phyloP scores from a whole-genome alignment of 2,329 filamentous ascomycete species.

The Fusarium acutatum region DNA sequence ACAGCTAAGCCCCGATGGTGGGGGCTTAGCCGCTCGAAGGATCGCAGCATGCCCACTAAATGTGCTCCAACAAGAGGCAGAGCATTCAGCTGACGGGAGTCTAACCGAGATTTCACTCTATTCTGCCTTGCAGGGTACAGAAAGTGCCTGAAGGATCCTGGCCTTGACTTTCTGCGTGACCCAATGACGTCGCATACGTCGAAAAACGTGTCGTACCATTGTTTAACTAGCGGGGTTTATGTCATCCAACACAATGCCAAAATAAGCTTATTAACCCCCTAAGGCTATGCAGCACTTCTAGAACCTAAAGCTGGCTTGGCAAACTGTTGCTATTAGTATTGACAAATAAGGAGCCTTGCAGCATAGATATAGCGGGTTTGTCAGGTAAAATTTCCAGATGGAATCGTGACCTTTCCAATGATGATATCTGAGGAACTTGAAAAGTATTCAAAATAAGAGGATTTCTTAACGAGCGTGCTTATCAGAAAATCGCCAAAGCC shows the following conservation, averaged over 20 bases:
- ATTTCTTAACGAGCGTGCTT: no score
- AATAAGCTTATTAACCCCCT: neutral
- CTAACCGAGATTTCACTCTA: neutral
- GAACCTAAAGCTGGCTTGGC: neutral
- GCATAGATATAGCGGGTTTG: neutral
- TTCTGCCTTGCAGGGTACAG: neutral
- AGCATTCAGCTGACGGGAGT: neutral
- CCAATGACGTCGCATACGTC: neutral
- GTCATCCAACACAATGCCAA: accelerated
- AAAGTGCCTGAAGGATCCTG: neutral
- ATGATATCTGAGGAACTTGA: no score
- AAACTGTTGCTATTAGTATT: neutral
- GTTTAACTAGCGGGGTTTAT: neutral
- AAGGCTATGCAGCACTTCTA: neutral
- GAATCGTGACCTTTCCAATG: no score
- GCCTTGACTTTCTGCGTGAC: neutral
- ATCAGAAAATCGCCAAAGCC: neutral
- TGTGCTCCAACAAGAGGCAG: neutral
- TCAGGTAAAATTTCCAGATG: neutral
- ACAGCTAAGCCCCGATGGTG: neutral
- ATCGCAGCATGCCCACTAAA: neutral
- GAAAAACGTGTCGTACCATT: neutral
- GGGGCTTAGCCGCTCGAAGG: neutral
- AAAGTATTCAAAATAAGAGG: no score
- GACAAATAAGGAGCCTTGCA: neutral